phyloP scores from a whole-genome alignment of 78 protist genomes.

The Cavenderia fasciculata region DNA sequence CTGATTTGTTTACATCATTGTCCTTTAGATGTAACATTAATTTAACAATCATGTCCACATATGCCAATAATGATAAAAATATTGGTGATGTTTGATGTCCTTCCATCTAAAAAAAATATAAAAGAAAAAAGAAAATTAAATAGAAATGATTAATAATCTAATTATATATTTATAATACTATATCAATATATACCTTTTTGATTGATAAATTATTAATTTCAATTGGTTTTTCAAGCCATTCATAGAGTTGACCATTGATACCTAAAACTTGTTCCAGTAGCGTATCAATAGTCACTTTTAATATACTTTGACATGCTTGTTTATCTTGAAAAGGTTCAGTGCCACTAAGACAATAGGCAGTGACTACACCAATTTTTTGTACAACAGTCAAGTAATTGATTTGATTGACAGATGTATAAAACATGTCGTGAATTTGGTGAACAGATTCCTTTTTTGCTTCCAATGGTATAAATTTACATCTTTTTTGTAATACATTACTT shows the following conservation, averaged over 20 bases:
- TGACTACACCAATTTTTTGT: conserved; percentile 50
- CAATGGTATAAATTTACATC: not conserved
- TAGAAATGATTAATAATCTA: not conserved
- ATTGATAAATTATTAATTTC: conserved; percentile 24
- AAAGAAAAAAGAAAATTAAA: not conserved
- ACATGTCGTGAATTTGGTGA: conserved; percentile 35
- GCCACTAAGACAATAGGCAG: conserved; percentile 19
- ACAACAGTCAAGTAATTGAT: not conserved
- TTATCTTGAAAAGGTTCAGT: conserved; percentile 37
- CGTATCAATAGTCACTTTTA: conserved; percentile 27
- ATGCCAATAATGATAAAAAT: conserved; percentile 17
- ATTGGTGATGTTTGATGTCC: conserved; percentile 25
- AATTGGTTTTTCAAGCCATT: conserved; percentile 56
- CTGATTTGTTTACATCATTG: conserved; percentile 55
- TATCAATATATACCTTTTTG: conserved; percentile 33
- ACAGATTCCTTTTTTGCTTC: not conserved
- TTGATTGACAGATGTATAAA: conserved; percentile 48
- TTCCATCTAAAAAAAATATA: not conserved
- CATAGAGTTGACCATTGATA: conserved; percentile 14
- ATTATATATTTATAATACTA: not conserved
- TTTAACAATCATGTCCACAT: conserved; percentile 8
- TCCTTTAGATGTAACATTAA: conserved; percentile 12
- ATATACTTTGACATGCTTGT: conserved; percentile 29
- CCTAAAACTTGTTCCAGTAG: conserved; percentile 45
- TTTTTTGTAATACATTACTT: conserved; percentile 5